Evolutionary conservation across 1,284 basidiomycete species (phyloP).

Genomic region (Ustilago hordei): DNA sequence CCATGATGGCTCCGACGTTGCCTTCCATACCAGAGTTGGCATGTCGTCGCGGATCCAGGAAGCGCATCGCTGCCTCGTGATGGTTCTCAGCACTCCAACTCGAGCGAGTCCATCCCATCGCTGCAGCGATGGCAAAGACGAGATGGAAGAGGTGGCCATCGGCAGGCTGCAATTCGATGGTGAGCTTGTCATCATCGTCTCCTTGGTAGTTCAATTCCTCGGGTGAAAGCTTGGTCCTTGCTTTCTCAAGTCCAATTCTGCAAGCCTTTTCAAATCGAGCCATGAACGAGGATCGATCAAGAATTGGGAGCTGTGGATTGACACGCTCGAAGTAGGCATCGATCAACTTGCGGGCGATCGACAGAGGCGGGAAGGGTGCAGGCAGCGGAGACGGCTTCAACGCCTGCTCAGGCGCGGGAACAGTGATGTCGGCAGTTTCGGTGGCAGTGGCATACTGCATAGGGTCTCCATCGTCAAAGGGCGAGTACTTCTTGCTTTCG

Average conservation of each 20-base stretch:
- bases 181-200: constrained; percentile 35
- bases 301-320: constrained; percentile 50
- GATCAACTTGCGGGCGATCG: constrained; percentile 45
- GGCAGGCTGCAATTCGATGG: constrained; percentile 48
- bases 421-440: constrained; percentile 50
- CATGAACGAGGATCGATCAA: constrained; percentile 44
- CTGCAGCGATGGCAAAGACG: constrained; percentile 50
- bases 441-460: constrained; percentile 55
- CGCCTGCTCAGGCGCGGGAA: constrained; percentile 47
- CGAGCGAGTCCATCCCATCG: constrained; percentile 49
- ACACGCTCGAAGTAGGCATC: constrained; percentile 54
- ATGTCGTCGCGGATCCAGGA: constrained; percentile 39
- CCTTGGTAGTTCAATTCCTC: constrained; percentile 14
- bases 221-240: constrained; percentile 25
- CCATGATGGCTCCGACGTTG: constrained; percentile 53
- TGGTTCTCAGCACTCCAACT: constrained; percentile 52
- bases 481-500: constrained; percentile 47
- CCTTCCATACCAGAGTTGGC: constrained; percentile 27
- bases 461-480: constrained; percentile 47
- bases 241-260: constrained; percentile 27
- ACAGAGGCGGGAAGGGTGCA: constrained; percentile 49
- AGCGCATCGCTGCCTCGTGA: constrained; percentile 55
- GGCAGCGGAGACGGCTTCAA: constrained; percentile 45
- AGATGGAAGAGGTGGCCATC: constrained; percentile 56
- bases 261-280: constrained; percentile 44